These are phyloP conservation scores for Verticillium alfalfae DNA, from an alignment of 2,329 filamentous ascomycete genomes.

Conservation along the genomic window DNA sequence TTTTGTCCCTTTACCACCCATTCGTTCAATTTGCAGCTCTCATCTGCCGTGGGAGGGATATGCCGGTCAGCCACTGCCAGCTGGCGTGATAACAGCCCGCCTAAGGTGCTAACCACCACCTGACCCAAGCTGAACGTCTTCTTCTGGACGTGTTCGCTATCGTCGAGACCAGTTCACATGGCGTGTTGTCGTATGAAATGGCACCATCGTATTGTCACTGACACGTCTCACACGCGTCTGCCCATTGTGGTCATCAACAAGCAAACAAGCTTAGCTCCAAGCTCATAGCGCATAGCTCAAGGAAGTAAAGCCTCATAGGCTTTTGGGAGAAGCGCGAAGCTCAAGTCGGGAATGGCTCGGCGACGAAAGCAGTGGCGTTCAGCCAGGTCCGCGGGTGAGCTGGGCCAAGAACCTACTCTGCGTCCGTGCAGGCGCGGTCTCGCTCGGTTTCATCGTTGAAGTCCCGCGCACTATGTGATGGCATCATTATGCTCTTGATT, in stretches of 20 bases:
- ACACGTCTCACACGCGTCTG: not conserved
- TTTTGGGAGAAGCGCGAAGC: not conserved
- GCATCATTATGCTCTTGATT: too few species aligned
- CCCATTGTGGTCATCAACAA: not conserved
- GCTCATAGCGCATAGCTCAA: not conserved
- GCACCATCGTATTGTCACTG: not conserved
- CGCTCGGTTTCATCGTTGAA: not conserved
- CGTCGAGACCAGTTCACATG: not conserved
- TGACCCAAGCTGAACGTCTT: not conserved
- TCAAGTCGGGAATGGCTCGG: not conserved
- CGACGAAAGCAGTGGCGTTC: not conserved
- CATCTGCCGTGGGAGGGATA: not conserved
- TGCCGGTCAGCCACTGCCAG: not conserved
- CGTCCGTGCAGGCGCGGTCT: not conserved
- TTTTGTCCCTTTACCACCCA: not conserved
- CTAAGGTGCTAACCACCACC: not conserved
- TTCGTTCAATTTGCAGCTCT: not conserved
- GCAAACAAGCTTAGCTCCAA: not conserved
- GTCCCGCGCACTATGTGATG: too few species aligned
- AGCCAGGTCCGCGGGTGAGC: not conserved
- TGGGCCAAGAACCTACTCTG: not conserved
- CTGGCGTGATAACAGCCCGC: not conserved
- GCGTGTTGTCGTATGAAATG: not conserved
- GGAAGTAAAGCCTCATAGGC: too few species aligned
- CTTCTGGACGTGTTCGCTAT: not conserved